Conservation (phyloP, 768 basidiomycete genomes). For the Sporobolomyces phaffii region DNA sequence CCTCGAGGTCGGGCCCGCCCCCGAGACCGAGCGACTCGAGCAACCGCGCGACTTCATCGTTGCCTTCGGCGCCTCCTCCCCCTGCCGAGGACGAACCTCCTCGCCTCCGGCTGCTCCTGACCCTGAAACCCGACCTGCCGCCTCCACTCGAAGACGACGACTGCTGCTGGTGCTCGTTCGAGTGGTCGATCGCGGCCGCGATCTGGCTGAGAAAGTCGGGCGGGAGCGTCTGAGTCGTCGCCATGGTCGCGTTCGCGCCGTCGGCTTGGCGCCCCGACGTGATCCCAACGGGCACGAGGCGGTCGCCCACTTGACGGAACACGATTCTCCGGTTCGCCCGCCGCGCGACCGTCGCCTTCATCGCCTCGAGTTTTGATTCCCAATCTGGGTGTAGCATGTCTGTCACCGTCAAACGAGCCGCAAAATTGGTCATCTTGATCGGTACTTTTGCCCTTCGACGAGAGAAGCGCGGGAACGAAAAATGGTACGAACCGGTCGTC, state of each 20-base stretch:
- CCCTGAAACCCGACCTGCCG: constrained; percentile 8
- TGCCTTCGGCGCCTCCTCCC: not conserved
- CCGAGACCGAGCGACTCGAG: constrained; percentile 29
- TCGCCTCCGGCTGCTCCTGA: not conserved
- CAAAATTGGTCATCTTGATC: no score
- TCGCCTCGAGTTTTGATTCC: constrained; percentile 90
- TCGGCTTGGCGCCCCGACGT: constrained; percentile 78
- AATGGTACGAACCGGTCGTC: constrained; percentile 22
- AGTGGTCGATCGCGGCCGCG: constrained; percentile 33
- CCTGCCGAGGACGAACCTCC: constrained; percentile 2
- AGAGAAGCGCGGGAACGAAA: not conserved
- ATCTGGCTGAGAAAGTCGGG: constrained; percentile 31
- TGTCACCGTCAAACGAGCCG: not conserved
- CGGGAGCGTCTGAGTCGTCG: constrained; percentile 27
- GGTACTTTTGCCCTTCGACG: no score
- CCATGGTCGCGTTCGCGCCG: constrained; percentile 48
- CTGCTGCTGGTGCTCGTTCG: constrained; percentile 7
- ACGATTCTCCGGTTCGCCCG: constrained; percentile 92
- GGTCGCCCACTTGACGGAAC: constrained; percentile 96
- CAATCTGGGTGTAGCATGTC: constrained; percentile 97
- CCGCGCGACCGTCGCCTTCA: constrained; percentile 89
- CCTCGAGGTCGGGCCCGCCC: constrained; percentile 39
- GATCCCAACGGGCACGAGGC: constrained; percentile 92
- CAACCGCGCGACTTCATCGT: constrained; percentile 27
- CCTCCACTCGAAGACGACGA: not conserved